Evolutionary conservation across 2,329 filamentous ascomycete species (phyloP).

Genomic region (Alternaria dauci): DNA sequence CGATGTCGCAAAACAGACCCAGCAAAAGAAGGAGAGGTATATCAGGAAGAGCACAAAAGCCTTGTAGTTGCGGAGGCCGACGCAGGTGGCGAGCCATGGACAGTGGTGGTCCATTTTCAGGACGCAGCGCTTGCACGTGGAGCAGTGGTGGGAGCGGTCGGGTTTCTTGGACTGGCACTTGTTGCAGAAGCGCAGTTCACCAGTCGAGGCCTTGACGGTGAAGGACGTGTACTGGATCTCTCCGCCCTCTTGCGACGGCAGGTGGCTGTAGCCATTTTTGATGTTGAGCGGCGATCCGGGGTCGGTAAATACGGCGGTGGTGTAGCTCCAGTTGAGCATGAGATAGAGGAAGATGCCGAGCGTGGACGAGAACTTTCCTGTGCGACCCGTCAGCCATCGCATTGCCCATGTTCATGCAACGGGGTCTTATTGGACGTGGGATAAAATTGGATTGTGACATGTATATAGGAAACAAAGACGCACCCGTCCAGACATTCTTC

Average conservation of each 20-base stretch:
- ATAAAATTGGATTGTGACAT: not conserved
- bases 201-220: conserved; percentile 86
- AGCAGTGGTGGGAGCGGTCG: conserved; percentile 96
- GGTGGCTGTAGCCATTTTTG: conserved; percentile 73
- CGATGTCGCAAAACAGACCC: conserved; percentile 79
- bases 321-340: conserved; percentile 88
- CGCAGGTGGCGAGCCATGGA: conserved; percentile 95
- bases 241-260: conserved; percentile 74
- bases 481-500: conserved; percentile 50
- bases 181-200: conserved; percentile 90
- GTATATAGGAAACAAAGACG: conserved; percentile 13
- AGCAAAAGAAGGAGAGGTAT: conserved; percentile 87
- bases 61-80: conserved; percentile 95
- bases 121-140: conserved; percentile 90
- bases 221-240: conserved; percentile 72
- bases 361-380: conserved; percentile 61
- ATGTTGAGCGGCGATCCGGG: conserved; percentile 72
- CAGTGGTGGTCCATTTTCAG: conserved; percentile 99
- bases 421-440: not conserved
- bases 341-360: conserved; percentile 76
- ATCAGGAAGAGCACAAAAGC: conserved; percentile 90
- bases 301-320: conserved; percentile 88
- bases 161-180: conserved; percentile 96
- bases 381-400: conserved; percentile 32
- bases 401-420: not conserved